Percentiles rank a stretch among this genome's conserved stretches.
Conservation (phyloP, 192 early-diverging fungal species). For the Mortierella alpina region DNA sequence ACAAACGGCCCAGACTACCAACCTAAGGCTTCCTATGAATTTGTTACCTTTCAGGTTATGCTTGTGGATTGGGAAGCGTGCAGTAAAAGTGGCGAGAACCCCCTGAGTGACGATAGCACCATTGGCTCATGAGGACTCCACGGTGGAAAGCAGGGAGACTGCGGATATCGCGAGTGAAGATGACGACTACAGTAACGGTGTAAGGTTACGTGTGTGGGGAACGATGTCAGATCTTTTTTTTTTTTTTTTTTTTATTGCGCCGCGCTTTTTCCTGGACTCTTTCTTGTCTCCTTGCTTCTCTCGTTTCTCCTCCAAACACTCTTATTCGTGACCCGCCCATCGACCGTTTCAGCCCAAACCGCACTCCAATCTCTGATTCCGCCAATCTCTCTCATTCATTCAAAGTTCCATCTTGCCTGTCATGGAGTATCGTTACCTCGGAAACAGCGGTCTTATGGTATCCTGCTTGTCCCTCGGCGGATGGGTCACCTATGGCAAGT, state of each 20-base stretch:
- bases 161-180: too few species aligned
- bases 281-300: neutral
- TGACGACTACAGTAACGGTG: too few species aligned
- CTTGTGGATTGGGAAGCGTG: too few species aligned
- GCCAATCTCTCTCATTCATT: neutral
- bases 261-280: neutral
- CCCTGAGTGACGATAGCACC: too few species aligned
- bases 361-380: neutral
- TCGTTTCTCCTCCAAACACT: neutral
- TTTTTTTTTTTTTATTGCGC: neutral
- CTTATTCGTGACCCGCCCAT: neutral
- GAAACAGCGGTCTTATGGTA: constrained; percentile 82
- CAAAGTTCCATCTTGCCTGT: neutral
- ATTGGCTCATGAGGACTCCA: too few species aligned
- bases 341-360: neutral
- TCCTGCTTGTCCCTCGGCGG: constrained; percentile 76
- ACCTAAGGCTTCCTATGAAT: too few species aligned
- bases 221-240: neutral
- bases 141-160: too few species aligned
- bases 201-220: too few species aligned
- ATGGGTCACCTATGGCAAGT: constrained; percentile 77
- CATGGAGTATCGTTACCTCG: constrained; percentile 88
- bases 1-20: too few species aligned
- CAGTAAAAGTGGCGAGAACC: too few species aligned
- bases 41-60: too few species aligned